Evolutionary conservation across 2,329 filamentous ascomycete genomes (phyloP), one percentile per base, ranked within the genome.

Genomic region (Dactylellina sp.): DNA sequence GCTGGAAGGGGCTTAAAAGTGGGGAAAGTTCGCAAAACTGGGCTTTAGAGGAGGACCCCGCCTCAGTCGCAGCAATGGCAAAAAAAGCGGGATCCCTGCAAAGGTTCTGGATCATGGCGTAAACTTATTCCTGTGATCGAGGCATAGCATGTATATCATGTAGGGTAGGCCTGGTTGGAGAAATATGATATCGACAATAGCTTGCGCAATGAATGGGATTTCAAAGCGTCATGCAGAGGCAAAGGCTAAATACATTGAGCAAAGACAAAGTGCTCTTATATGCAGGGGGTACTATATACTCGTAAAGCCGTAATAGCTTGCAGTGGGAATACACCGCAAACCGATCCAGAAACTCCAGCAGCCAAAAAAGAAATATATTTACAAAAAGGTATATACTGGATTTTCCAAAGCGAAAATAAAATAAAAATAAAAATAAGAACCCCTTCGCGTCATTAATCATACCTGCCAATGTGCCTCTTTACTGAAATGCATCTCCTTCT

Each of bases 401-500:
- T 55, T 14, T 40, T 40, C 37, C 50, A 39, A 40, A 55, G 22
- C 7, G 16, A 40, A 55, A 55, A n/a, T n/a, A n/a, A n/a, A n/a
- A n/a, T n/a, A n/a, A n/a, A n/a, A n/a, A n/a, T n/a, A n/a, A n/a
- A n/a, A n/a, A n/a, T n/a, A n/a, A 14, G 12, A 39, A 40, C 32
- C 3, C 20, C 50, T 14, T 37, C 18, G 18, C 32, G 37, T 16
- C 12, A 9, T 24, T 4, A 18, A 24, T 28, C 18, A 50, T 32
- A 32, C 22, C n/a, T 52, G 16, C n/a, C 7, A 5, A n/a, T 7
- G 16, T 32, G 40, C 44, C 20, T 68, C 63, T 46, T 68, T 60
- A 24, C 59, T 40, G 28, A 60, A 68, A 20, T 46, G 32, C 68
- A 72, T 60, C 47, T 72, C 68, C 25, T 46, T 55, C 24, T 72